Base-by-base conservation (phyloP, 352 stramenopile species). In the Phytophthora syringae region DNA sequence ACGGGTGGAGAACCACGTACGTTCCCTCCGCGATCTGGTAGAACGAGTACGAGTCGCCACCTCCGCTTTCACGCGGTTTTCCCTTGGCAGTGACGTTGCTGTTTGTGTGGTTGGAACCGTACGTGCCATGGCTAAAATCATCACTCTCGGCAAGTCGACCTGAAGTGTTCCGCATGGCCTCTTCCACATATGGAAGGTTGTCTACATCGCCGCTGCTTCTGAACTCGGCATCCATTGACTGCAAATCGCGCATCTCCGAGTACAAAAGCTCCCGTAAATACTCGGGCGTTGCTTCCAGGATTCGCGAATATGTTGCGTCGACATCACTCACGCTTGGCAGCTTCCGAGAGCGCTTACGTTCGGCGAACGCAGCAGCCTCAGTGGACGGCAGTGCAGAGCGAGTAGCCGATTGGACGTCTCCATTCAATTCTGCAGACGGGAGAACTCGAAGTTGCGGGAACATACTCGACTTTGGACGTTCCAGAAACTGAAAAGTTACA, bases 1-100 rank as follows among this genome's bases (percentile, higher is more conserved):
- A 72, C 15, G 90, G 86, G 56, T 97, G 90, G 12, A 97, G 70
- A 54, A 97, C 80, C n/a, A 94, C 90, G 48, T 93, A 93, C 51
- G 89, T 92, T 7, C 90, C 90, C 55, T 96, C 85, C 11, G 71
- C 60, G 18, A 93, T 86, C 56, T 97, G 90, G 47, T 96, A 97
- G 48, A 96, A 97, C 42, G 78, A 90, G 48, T 94, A 97, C 56
- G 75, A 24, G 4, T 84, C 78, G 10, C 64, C 58, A 54, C 42
- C 61, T 12, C 3, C 60, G 22, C 45, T 57, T n/a, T 52, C 58
- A 42, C 53, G 28, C 20, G 55, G 28, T 32, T 64, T 73, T 4
- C 16, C 24, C 34, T 66, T 74, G 21, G 3, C 30, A 18, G 36
- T 16, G 32, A n/a, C 16, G 40, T 24, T 12, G 24, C 10, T 52